A percentile compares a stretch with the other conserved stretches of the same genome.
Evolutionary conservation across 768 basidiomycete species (phyloP).

Genomic region (Lactarius hengduanensis): DNA sequence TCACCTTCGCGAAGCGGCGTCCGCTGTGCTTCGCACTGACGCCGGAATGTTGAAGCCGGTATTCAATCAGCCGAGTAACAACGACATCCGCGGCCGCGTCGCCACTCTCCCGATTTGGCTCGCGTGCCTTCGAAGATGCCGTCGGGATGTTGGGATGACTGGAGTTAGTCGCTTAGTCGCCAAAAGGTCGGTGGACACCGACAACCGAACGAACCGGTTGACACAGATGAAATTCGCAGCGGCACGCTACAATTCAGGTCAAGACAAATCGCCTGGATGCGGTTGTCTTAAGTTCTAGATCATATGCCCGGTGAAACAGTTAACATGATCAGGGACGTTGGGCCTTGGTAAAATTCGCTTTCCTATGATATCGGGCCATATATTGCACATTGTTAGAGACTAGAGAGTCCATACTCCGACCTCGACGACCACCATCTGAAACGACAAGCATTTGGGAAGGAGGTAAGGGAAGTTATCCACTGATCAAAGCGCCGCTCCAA

Average conservation of each 20-base stretch:
- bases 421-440: not conserved
- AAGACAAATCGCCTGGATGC: not conserved
- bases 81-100: conserved; percentile 37
- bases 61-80: not conserved
- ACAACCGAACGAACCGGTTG: not conserved
- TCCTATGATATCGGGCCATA: not conserved
- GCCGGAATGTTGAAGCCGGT: not conserved
- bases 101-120: conserved; percentile 31
- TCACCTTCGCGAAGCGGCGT: conserved; percentile 1
- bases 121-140: conserved; percentile 38
- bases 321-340: not conserved
- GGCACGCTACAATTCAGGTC: not conserved
- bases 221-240: not conserved
- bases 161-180: not conserved
- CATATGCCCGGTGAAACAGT: not conserved
- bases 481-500: not conserved
- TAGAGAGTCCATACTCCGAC: not conserved
- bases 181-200: not conserved
- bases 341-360: not conserved
- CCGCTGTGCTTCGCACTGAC: not conserved
- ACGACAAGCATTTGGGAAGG: not conserved
- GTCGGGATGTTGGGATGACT: not conserved
- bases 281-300: not conserved
- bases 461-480: not conserved
- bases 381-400: not conserved